Percentiles rank a stretch among this genome's conserved stretches.
These are phyloP conservation scores for Fusarium heterosporum DNA, from an alignment of 2,329 filamentous ascomycete species.

Conservation along the genomic window DNA sequence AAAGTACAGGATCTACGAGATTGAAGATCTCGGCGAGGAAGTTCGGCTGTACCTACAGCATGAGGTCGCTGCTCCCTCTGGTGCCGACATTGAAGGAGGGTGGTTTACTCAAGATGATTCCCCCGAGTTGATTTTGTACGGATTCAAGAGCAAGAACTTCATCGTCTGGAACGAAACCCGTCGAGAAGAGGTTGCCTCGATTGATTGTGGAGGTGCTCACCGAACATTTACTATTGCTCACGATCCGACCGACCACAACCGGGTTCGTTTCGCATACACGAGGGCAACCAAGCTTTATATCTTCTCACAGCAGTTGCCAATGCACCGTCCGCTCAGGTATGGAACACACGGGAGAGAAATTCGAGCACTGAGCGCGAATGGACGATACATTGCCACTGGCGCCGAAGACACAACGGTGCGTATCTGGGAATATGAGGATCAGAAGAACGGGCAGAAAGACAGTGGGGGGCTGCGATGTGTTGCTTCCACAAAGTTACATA, in stretches of 20 bases:
- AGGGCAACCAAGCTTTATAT: constrained; percentile 69
- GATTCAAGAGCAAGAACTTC: constrained; percentile 84
- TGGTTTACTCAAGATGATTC: constrained; percentile 62
- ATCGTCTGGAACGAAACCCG: constrained; percentile 82
- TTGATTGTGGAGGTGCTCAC: constrained; percentile 88
- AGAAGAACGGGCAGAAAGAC: constrained; percentile 5
- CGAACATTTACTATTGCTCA: constrained; percentile 73
- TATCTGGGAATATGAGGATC: constrained; percentile 68
- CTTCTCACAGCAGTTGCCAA: constrained; percentile 56
- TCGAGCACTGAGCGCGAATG: constrained; percentile 60
- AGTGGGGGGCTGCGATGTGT: constrained; percentile 59
- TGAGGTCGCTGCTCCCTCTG: constrained; percentile 75
- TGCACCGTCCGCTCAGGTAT: constrained; percentile 65
- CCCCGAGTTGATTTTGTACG: constrained; percentile 76
- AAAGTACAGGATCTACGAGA: constrained; percentile 73
- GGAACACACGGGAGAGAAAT: constrained; percentile 92
- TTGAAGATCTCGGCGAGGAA: constrained; percentile 44
- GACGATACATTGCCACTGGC: constrained; percentile 69
- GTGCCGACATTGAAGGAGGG: constrained; percentile 79
- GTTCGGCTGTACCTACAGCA: constrained; percentile 67
- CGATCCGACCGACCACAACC: constrained; percentile 48
- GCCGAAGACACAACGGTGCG: constrained; percentile 81
- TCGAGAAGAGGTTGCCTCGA: constrained; percentile 74
- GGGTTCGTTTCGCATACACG: constrained; percentile 76
- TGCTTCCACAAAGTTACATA: constrained; percentile 79